Evolutionary conservation across 371 early-diverging fungal genomes (phyloP).

Genomic region (Mortierella sp.): DNA sequence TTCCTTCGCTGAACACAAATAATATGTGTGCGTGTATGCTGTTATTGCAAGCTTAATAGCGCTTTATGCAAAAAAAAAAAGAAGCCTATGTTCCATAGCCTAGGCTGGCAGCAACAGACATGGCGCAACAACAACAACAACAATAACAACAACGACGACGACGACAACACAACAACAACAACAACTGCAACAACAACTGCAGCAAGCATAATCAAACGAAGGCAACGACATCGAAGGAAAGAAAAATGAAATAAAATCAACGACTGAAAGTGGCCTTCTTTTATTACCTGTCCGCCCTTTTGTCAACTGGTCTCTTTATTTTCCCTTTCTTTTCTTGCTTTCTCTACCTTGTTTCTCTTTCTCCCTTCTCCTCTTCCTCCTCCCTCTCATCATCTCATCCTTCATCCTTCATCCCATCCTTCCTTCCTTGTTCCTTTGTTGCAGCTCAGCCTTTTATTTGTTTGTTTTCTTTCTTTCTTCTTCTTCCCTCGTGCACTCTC

Average conservation of each 20-base stretch:
- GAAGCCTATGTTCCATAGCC: background rate
- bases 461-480: background rate
- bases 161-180: no score
- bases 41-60: background rate
- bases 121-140: background rate
- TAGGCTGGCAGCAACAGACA: background rate
- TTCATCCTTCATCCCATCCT: background rate
- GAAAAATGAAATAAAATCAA: background rate
- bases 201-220: background rate
- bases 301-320: background rate
- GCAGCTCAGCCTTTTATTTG: background rate
- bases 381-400: background rate
- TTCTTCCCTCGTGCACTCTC: constrained; percentile 1
- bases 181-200: background rate
- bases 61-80: background rate
- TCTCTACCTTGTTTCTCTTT: background rate
- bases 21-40: background rate
- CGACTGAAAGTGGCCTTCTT: background rate
- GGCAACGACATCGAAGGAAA: background rate
- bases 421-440: background rate
- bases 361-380: background rate
- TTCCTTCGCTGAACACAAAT: background rate
- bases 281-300: background rate
- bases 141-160: background rate
- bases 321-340: background rate